phyloP scores from a whole-genome alignment of 83 land plant genomes.

The Diphasiastrum complanatum region DNA sequence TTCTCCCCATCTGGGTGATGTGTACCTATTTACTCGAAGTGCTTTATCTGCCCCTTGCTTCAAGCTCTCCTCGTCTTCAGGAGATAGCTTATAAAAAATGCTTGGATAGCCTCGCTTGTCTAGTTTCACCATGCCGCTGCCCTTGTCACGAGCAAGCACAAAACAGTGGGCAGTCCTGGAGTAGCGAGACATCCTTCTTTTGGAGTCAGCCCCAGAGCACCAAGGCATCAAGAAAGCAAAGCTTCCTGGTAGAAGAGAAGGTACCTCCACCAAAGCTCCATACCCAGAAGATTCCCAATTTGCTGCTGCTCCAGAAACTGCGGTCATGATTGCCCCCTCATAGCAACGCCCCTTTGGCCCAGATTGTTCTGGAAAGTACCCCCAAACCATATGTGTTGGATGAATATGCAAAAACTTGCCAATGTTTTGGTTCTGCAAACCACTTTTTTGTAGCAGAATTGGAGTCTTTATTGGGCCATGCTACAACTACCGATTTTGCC shows the following conservation, averaged over 20 bases:
- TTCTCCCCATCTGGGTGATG: conserved; percentile 65
- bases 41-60: conserved; percentile 43
- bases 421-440: conserved; percentile 57
- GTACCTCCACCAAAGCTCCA: conserved; percentile 53
- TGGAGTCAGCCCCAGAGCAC: conserved; percentile 48
- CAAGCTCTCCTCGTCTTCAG: conserved; percentile 39
- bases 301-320: conserved; percentile 36
- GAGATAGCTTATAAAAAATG: conserved; percentile 37
- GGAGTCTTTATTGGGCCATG: conserved; percentile 71
- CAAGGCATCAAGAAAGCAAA: conserved; percentile 56
- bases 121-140: conserved; percentile 39
- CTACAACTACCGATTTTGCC: conserved; percentile 56
- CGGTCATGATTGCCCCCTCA: conserved; percentile 72
- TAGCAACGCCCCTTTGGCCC: conserved; percentile 50
- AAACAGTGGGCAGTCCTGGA: conserved; percentile 54
- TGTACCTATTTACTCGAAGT: conserved; percentile 56
- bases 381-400: conserved; percentile 61
- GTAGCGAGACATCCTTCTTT: conserved; percentile 50
- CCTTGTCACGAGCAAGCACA: conserved; percentile 54
- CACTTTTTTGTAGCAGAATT: conserved; percentile 43
- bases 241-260: conserved; percentile 60
- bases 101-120: conserved; percentile 19
- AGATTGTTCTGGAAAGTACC: conserved; percentile 44
- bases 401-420: conserved; percentile 67
- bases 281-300: conserved; percentile 19